phyloP scores from a whole-genome alignment of 495 filamentous ascomycete genomes.

The Elasticomyces elasticus region DNA sequence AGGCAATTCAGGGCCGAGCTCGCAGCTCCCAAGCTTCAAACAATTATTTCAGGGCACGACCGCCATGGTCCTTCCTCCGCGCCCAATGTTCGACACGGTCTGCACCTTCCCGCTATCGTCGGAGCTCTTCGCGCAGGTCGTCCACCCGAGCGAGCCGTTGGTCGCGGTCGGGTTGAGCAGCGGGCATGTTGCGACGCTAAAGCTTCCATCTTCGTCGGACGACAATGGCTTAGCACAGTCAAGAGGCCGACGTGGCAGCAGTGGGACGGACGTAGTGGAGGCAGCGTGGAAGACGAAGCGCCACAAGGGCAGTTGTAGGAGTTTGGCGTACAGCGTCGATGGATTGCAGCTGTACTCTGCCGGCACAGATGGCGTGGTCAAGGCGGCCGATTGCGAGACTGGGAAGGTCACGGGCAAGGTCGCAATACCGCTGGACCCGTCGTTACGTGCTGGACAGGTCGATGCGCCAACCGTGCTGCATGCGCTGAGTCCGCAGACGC shows the following conservation, averaged over 20 bases:
- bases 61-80: background rate
- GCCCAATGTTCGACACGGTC: slow-evolving; percentile 66
- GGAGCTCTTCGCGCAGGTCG: slow-evolving; percentile 79
- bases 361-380: slow-evolving; percentile 82
- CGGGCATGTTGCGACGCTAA: slow-evolving; percentile 80
- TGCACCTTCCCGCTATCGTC: slow-evolving; percentile 79
- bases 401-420: slow-evolving; percentile 74
- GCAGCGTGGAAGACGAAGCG: slow-evolving; percentile 77
- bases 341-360: slow-evolving; percentile 73
- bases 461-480: slow-evolving; percentile 73
- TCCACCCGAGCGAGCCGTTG: slow-evolving; percentile 74
- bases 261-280: slow-evolving; percentile 64
- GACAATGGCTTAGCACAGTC: slow-evolving; percentile 35
- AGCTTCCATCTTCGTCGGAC: slow-evolving; percentile 50
- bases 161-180: slow-evolving; percentile 74
- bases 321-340: slow-evolving; percentile 64
- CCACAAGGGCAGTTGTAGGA: slow-evolving; percentile 86
- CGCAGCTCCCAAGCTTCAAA: background rate
- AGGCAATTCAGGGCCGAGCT: background rate
- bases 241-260: slow-evolving; percentile 34
- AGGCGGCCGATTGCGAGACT: slow-evolving; percentile 70
- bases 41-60: background rate
- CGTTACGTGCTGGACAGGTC: slow-evolving; percentile 15
- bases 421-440: slow-evolving; percentile 38
- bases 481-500: slow-evolving; percentile 71